A percentile compares a stretch with the other conserved stretches of the same genome.
phyloP scores from a whole-genome alignment of 495 filamentous ascomycete species.

The Aspergillus diversus region DNA sequence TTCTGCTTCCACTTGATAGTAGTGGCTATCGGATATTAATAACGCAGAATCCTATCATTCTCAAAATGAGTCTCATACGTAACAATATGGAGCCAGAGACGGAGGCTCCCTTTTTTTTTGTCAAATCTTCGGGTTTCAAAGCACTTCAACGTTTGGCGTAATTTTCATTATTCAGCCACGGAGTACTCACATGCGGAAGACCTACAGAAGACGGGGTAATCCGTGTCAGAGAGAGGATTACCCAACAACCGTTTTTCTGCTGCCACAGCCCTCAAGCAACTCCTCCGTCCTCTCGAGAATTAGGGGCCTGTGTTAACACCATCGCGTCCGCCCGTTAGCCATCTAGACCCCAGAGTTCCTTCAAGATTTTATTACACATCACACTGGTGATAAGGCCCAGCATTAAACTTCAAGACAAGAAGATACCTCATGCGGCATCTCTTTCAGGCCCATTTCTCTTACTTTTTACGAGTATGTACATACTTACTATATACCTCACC shows the following conservation, averaged over 20 bases:
- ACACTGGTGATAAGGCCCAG: no score
- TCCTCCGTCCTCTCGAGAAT: not conserved
- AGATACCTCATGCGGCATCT: no score
- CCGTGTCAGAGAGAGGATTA: constrained; percentile 4
- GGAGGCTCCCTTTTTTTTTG: not conserved
- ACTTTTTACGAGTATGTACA: no score
- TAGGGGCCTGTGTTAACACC: not conserved
- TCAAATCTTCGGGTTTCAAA: not conserved
- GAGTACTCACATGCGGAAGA: constrained; percentile 17
- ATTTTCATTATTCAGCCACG: not conserved
- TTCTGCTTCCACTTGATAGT: not conserved
- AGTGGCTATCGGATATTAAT: not conserved
- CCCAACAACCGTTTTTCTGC: constrained; percentile 4
- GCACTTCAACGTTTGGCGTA: not conserved
- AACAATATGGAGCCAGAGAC: not conserved
- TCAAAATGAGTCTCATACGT: not conserved
- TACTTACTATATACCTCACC: no score
- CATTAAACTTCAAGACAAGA: no score
- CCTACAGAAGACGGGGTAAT: constrained; percentile 11
- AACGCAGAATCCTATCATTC: not conserved
- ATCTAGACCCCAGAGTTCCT: not conserved
- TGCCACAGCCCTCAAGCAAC: not conserved
- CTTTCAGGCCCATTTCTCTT: no score
- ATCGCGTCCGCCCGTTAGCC: not conserved
- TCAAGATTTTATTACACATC: no score